Evolutionary conservation across 352 stramenopile species (phyloP).

Genomic region (Globisporangium perplexum): DNA sequence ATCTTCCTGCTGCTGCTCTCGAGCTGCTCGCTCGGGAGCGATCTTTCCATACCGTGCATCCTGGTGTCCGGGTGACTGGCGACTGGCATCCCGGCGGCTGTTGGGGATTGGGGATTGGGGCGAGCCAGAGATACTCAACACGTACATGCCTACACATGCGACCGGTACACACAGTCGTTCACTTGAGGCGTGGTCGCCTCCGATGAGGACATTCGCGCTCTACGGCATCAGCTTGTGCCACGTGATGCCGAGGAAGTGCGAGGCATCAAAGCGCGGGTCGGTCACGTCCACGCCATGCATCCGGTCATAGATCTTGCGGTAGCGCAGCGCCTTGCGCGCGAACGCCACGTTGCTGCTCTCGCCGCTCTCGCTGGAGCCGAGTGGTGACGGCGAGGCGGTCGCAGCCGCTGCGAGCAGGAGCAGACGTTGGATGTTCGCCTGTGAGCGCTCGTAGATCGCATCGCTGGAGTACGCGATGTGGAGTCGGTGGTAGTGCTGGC

Average conservation of each 20-base stretch:
- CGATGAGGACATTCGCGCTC: no score
- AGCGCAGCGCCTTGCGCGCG: conserved; percentile 24
- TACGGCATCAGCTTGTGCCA: conserved; percentile 9
- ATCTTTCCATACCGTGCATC: no score
- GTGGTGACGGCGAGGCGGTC: neutral
- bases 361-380: neutral
- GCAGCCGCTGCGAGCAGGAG: neutral
- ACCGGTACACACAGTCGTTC: no score
- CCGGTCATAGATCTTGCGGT: conserved; percentile 13
- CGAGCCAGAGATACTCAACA: no score
- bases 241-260: conserved; percentile 6
- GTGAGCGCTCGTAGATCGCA: conserved; percentile 4
- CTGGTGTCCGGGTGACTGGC: no score
- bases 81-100: no score
- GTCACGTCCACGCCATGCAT: conserved; percentile 10
- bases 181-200: no score
- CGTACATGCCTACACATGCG: no score
- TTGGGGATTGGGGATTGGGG: no score
- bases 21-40: no score
- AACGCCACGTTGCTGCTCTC: conserved; percentile 21
- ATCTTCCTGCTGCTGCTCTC: no score
- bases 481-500: conserved; percentile 9
- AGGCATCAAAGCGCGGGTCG: conserved; percentile 8
- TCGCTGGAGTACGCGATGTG: conserved; percentile 17
- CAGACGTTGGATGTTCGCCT: conserved; percentile 9